These are phyloP conservation scores for Neophaeococcomyces aloes DNA, from an alignment of 2,329 filamentous ascomycete genomes.

Conservation along the genomic window DNA sequence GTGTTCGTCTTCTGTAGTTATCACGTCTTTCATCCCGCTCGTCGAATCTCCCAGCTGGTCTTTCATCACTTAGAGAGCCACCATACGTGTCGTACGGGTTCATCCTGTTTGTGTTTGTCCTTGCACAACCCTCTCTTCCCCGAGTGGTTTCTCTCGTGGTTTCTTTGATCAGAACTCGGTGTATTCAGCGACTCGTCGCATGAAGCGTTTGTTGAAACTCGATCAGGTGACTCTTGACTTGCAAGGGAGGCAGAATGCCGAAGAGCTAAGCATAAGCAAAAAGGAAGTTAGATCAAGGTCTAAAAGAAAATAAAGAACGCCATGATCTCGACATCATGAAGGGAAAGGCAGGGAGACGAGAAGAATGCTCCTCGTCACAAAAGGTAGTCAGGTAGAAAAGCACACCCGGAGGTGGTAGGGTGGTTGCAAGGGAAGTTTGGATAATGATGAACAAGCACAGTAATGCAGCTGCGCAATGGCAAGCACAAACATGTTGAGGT, in stretches of 20 bases:
- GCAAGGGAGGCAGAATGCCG: not conserved
- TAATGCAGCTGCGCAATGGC: not conserved
- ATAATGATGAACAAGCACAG: constrained; percentile 1
- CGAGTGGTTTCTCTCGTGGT: not conserved
- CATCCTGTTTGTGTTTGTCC: constrained; percentile 25
- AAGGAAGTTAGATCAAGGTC: constrained; percentile 11
- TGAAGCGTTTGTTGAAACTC: not conserved
- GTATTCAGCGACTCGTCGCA: not conserved
- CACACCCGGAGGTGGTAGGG: not conserved
- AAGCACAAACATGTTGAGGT: not conserved
- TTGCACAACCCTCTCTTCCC: not conserved
- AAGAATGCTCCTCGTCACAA: not conserved
- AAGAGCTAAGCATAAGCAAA: constrained; percentile 9
- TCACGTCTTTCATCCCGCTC: constrained; percentile 32
- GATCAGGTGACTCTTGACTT: not conserved
- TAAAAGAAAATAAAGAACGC: constrained; percentile 1
- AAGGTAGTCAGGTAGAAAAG: not conserved
- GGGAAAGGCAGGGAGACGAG: not conserved
- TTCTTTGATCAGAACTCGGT: not conserved
- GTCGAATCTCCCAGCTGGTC: constrained; percentile 28
- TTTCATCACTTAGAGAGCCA: constrained; percentile 29
- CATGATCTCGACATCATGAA: constrained; percentile 4
- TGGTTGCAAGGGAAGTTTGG: not conserved
- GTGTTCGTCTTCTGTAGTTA: constrained; percentile 37
- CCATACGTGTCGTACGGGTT: constrained; percentile 39